Evolutionary conservation across 495 filamentous ascomycete species (phyloP), one percentile per base, ranked within the genome.

Genomic region (Podospora sp.): DNA sequence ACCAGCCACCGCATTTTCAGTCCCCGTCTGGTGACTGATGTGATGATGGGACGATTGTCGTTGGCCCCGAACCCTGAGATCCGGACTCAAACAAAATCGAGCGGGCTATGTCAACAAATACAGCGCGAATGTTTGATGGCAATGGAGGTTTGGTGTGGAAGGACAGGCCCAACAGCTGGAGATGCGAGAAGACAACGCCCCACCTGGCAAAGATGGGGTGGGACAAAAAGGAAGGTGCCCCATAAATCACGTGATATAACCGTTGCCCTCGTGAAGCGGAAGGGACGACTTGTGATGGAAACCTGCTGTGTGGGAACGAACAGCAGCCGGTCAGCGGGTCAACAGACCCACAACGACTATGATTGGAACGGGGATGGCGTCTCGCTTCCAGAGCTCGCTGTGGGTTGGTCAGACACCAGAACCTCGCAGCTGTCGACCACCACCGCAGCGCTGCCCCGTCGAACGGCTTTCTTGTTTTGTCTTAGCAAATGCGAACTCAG

Each of bases 1-100:
- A 66, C 75, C 73, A 76, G 71, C 75, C 75, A 75, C 73, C 74
- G 65, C 68, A 71, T 75, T 76, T 77, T 67, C 52, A 36, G 56
- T 29, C 50, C 67, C 57, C 26, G 51, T 64, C 50, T 21, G 29
- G 29, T 56, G 62, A 64, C 55, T 64, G 27, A 40, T 50, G 25
- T 62, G 60, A 62, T 50, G 60, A 25, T 35, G 27, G 22, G 29
- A 27, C n/a, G 50, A 26, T 51, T 56, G 51, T 40, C 57, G 63
- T 36, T 40, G 60, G 29, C 56, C 29, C 55, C 51, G 62, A 64
- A 1, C 16, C 18, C 27, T 49, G 50, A 64, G 16, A 5, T 22
- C 25, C 2, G 26, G 18, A 33, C 18, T 20, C 22, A 35, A 59
- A 59, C 24, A 20, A n/a, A 46, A 46, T 14, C 40, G 40, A 59